These are phyloP conservation scores for Lathyrus tuberosus DNA, from an alignment of 306 rosid species.

Conservation along the genomic window DNA sequence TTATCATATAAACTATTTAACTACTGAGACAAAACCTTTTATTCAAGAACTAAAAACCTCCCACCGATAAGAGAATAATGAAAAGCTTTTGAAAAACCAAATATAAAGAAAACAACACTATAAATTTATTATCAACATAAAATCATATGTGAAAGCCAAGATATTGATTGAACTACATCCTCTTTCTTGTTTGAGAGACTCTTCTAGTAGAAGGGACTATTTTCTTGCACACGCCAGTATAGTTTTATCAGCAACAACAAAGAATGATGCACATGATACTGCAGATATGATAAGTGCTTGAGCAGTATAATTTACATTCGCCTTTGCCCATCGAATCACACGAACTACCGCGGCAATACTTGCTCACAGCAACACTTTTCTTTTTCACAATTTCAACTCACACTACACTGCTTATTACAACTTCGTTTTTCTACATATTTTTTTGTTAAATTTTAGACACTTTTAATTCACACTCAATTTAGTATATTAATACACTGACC, in stretches of 20 bases:
- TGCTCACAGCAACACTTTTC: too few relatives aligned
- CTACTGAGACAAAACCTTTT: too few relatives aligned
- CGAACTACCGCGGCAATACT: too few relatives aligned
- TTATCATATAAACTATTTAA: too few relatives aligned
- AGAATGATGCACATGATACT: conserved; percentile 75
- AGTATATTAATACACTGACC: too few relatives aligned
- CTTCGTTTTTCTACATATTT: too few relatives aligned
- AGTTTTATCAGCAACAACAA: conserved; percentile 75
- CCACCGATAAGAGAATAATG: too few relatives aligned
- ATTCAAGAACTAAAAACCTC: too few relatives aligned
- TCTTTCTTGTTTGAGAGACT: conserved; percentile 49
- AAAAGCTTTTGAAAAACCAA: background rate
- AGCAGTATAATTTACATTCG: conserved; percentile 85
- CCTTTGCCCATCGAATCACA: conserved; percentile 87
- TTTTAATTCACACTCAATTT: too few relatives aligned
- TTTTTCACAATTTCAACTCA: too few relatives aligned
- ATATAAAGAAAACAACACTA: background rate
- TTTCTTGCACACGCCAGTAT: conserved; percentile 88
- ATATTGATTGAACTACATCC: background rate
- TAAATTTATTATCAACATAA: background rate
- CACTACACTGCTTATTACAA: too few relatives aligned
- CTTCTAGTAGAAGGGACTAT: conserved; percentile 57
- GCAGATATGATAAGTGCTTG: conserved; percentile 84
- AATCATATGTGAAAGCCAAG: background rate
- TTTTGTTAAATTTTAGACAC: too few relatives aligned